These are phyloP conservation scores for Candida peoriensis DNA, from an alignment of 805 yeast species.

Conservation along the genomic window DNA sequence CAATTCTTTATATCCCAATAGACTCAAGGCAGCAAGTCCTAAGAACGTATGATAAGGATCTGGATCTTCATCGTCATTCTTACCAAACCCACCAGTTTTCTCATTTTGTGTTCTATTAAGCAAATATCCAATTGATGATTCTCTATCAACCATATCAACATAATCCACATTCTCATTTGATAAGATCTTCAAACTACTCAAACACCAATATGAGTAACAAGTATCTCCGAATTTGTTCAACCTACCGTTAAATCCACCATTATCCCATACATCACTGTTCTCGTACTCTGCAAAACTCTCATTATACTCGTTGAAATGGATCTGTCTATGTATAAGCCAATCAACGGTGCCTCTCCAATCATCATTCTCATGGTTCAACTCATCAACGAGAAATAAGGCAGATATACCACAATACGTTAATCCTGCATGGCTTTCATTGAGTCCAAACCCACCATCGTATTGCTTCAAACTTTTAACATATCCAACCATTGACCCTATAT, in stretches of 20 bases:
- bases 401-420: conserved; percentile 81
- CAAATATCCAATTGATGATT: conserved; percentile 38
- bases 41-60: conserved; percentile 68
- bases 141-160: conserved; percentile 30
- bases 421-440: conserved; percentile 79
- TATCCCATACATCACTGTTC: conserved; percentile 41
- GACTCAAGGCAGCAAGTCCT: conserved; percentile 48
- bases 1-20: conserved; percentile 8
- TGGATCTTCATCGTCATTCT: conserved; percentile 56
- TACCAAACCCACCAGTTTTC: conserved; percentile 73
- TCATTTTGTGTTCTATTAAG: conserved; percentile 52
- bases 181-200: conserved; percentile 43
- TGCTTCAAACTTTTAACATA: conserved; percentile 35
- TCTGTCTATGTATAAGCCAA: conserved; percentile 67
- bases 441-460: conserved; percentile 71
- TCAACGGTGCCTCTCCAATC: conserved; percentile 38
- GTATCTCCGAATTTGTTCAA: conserved; percentile 82
- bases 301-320: conserved; percentile 33
- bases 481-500: conserved; percentile 32
- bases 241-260: conserved; percentile 84
- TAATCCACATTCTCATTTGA: conserved; percentile 30
- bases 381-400: conserved; percentile 40
- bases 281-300: conserved; percentile 28
- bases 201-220: conserved; percentile 83
- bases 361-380: conserved; percentile 17